Evolutionary conservation across 768 basidiomycete genomes (phyloP).

Genomic region (Udeniomyces megalosporus): DNA sequence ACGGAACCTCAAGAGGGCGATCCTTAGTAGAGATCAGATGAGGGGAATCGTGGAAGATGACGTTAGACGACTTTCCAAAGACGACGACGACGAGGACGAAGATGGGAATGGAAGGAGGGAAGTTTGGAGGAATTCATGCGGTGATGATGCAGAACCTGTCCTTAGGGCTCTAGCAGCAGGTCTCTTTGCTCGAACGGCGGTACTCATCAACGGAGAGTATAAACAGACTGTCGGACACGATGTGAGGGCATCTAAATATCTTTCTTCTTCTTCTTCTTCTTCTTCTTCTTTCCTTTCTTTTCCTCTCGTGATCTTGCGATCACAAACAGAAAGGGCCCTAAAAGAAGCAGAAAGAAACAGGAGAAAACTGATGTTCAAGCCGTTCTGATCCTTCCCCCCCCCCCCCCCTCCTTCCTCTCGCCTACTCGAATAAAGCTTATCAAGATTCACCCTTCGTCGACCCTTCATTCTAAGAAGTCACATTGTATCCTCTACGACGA

Average conservation of each 20-base stretch:
- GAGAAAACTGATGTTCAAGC: not conserved
- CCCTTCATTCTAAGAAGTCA: slow-evolving; percentile 60
- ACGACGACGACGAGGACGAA: slow-evolving; percentile 5
- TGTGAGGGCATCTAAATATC: slow-evolving; percentile 19
- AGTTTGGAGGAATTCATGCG: slow-evolving; percentile 44
- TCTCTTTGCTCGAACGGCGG: slow-evolving; percentile 63
- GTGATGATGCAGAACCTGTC: slow-evolving; percentile 51
- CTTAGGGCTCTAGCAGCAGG: slow-evolving; percentile 59
- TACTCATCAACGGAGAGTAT: slow-evolving; percentile 73
- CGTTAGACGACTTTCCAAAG: not conserved
- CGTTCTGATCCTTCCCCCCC: not conserved
- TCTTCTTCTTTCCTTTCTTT: not conserved
- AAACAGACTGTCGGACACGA: slow-evolving; percentile 40
- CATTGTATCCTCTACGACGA: slow-evolving; percentile 87
- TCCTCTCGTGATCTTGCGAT: not conserved
- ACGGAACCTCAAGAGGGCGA: slow-evolving; percentile 59
- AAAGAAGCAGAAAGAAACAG: no score
- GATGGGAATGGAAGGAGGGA: slow-evolving; percentile 27
- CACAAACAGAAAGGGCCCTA: no score
- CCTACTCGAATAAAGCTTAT: slow-evolving; percentile 35
- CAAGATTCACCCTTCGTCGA: slow-evolving; percentile 83
- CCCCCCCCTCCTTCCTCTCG: not conserved
- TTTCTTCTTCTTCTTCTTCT: not conserved
- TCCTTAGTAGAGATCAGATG: slow-evolving; percentile 66
- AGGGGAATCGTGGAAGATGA: slow-evolving; percentile 43